These are phyloP conservation scores for Lippia alba DNA, from an alignment of 305 asterid species.

Conservation along the genomic window DNA sequence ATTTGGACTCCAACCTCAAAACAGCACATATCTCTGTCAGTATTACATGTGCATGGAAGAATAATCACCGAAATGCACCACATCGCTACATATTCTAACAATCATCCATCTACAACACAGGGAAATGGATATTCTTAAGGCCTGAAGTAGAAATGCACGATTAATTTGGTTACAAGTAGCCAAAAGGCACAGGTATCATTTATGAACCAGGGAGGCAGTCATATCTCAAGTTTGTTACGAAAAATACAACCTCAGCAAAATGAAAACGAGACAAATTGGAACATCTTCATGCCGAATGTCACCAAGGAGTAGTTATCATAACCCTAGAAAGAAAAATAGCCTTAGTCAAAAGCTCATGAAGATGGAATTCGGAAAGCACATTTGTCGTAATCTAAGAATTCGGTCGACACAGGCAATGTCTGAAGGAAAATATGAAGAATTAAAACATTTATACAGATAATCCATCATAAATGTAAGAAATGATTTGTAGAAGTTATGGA, in stretches of 20 bases:
- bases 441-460: too few relatives aligned
- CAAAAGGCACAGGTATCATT: constrained; percentile 24
- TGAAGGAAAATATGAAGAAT: too few relatives aligned
- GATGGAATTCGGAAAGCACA: too few relatives aligned
- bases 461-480: too few relatives aligned
- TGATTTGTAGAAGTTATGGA: background rate
- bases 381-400: too few relatives aligned
- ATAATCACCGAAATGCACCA: too few relatives aligned
- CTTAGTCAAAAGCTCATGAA: constrained; percentile 41
- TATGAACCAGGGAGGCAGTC: constrained; percentile 17
- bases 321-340: constrained; percentile 65
- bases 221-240: constrained; percentile 3
- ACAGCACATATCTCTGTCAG: constrained; percentile 29
- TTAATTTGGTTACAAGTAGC: constrained; percentile 18
- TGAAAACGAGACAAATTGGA: constrained; percentile 33
- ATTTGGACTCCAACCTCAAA: constrained; percentile 22
- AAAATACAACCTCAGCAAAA: constrained; percentile 32
- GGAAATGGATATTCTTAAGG: constrained; percentile 32
- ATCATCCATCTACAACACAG: constrained; percentile 72
- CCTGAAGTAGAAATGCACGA: constrained; percentile 21
- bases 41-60: constrained; percentile 35
- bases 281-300: constrained; percentile 52
- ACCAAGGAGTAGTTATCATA: constrained; percentile 67
- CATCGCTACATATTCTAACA: constrained; percentile 37
- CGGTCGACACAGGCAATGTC: too few relatives aligned